Evolutionary conservation across 225 moss, liverwort and hornwort species (phyloP), one percentile per base, ranked within the genome.

Genomic region (Physcomitrium patens): DNA sequence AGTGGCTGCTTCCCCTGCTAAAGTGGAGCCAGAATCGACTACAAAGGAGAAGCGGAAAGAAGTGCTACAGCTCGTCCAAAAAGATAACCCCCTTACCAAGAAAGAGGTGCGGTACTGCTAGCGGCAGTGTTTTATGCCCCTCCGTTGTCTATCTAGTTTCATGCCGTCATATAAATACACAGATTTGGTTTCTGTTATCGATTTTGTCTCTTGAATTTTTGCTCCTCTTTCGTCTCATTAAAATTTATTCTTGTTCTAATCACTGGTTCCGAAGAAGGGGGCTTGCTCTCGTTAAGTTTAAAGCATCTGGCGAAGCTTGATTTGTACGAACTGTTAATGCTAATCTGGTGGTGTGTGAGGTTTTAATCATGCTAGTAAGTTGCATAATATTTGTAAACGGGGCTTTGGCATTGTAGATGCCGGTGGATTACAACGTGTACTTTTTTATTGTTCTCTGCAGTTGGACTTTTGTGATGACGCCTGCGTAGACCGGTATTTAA

Each of bases 401-500:
- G 31, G 41, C 49, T 60, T 56, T 64, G 58, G 26, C 31, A 11
- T 67, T 65, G 18, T 12, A 43, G 27, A 59, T 43, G 9, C 49
- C 9, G 8, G 49, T 1, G 12, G 53, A 2, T 53, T 52, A 48
- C 8, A 61, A 54, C 44, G 59, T 37, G 10, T 12, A 13, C 61
- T 63, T 31, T 23, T 27, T 71, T 45, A 27, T 46, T 43, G 42
- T 43, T 61, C 72, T 56, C 49, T 58, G 76, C 93, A 96, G 95
- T 73, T 87, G 57, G 89, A 84, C 10, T 96, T 86, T 70, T 96
- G 93, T 71, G 86, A 91, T 70, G 91, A 90, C 58, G 84, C 86
- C 51, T 96, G 91, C 49, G 18, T 96, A 57, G 89, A 85, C 28
- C 93, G 93, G 43, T 84, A 78, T 69, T 86, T 96, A 86, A 89